These are phyloP conservation scores for Colletotrichum salicis DNA, from an alignment of 2,329 filamentous ascomycete genomes.

Conservation along the genomic window DNA sequence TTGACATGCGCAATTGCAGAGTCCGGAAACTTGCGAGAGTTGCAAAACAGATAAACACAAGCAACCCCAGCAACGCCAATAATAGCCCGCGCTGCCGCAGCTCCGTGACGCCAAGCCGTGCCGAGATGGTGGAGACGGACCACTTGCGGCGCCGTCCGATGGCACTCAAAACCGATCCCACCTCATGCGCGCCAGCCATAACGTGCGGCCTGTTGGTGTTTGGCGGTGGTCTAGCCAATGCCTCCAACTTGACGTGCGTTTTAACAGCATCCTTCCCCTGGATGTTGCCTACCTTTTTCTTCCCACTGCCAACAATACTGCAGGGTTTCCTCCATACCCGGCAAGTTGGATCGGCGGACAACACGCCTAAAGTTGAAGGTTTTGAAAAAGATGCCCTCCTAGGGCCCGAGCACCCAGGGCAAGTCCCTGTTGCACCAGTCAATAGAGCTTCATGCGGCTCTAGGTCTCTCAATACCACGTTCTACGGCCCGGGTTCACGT, in stretches of 20 bases:
- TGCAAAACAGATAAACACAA: not conserved
- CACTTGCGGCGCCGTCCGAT: conserved; percentile 28
- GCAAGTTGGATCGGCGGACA: not conserved
- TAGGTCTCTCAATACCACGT: conserved; percentile 5
- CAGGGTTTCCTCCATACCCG: not conserved
- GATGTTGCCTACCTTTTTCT: not conserved
- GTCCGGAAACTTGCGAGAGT: not conserved
- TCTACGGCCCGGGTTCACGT: conserved; percentile 21
- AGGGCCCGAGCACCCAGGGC: not conserved
- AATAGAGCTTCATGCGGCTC: conserved; percentile 12
- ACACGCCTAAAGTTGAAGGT: not conserved
- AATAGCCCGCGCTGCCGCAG: conserved; percentile 30
- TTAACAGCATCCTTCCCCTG: not conserved
- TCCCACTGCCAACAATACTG: no score
- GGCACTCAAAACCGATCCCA: conserved; percentile 7
- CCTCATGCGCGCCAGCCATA: conserved; percentile 6
- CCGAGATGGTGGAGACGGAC: conserved; percentile 29
- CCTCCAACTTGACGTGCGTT: not conserved
- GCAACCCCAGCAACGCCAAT: conserved; percentile 2
- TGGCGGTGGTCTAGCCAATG: not conserved
- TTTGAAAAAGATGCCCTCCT: no score
- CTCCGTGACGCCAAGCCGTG: conserved; percentile 34
- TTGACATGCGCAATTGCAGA: not conserved
- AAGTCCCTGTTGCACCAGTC: not conserved
- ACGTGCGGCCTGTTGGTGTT: not conserved